A percentile compares a stretch with the other conserved stretches of the same genome.
Conservation (phyloP, 2,329 filamentous ascomycete genomes). For the Fusarium zealandicum region DNA sequence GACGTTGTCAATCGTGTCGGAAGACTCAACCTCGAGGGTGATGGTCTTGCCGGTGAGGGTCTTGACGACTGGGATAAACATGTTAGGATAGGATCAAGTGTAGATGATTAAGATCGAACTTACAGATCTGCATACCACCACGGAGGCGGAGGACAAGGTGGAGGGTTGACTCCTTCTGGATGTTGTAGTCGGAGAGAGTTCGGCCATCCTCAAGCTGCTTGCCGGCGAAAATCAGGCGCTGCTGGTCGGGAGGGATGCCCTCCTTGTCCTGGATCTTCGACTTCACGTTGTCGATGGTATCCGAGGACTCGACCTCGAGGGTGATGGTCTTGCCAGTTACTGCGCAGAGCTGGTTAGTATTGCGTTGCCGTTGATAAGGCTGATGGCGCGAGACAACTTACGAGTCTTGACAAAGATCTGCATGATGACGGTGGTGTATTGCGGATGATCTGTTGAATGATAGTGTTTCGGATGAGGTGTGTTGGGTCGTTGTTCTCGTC, state of each 20-base stretch:
- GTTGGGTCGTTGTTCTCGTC: slow-evolving; percentile 15
- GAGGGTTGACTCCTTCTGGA: slow-evolving; percentile 71
- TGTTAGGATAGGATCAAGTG: slow-evolving; percentile 24
- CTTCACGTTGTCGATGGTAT: slow-evolving; percentile 98
- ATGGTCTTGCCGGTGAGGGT: slow-evolving; percentile 94
- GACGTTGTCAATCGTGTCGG: slow-evolving; percentile 93
- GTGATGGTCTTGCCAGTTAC: slow-evolving; percentile 73
- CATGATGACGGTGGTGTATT: slow-evolving; percentile 65
- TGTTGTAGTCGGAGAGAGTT: slow-evolving; percentile 64
- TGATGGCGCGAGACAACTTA: slow-evolving; percentile 58
- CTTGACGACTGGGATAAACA: slow-evolving; percentile 66
- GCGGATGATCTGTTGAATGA: slow-evolving; percentile 36
- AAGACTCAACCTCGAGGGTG: slow-evolving; percentile 87
- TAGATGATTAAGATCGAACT: slow-evolving; percentile 37
- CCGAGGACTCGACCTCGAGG: slow-evolving; percentile 80
- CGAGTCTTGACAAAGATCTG: slow-evolving; percentile 99
- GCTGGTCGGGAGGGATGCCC: slow-evolving; percentile 94
- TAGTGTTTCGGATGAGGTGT: slow-evolving; percentile 23
- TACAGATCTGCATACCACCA: slow-evolving; percentile 72
- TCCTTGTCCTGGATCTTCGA: slow-evolving; percentile 99
- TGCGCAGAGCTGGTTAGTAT: slow-evolving; percentile 40
- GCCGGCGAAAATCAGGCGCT: slow-evolving; percentile 93
- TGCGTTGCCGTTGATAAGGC: neutral
- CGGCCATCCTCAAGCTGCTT: slow-evolving; percentile 95
- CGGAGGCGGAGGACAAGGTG: slow-evolving; percentile 78